Conservation (phyloP, 2,329 filamentous ascomycete species). For the Aspergillus hortae region DNA sequence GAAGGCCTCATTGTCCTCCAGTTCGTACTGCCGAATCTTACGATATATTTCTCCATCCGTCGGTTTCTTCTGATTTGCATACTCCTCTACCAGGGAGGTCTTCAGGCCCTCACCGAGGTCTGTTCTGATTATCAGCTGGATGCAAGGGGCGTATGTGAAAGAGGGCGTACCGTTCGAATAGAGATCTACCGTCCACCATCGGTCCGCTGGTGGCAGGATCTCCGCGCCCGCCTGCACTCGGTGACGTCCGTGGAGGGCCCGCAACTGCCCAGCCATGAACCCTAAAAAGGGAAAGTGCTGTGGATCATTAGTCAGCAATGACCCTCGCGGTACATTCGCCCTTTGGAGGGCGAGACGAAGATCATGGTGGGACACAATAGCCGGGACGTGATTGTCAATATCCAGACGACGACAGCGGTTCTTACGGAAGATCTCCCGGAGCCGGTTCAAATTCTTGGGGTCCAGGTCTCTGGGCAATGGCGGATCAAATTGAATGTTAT, state of each 20-base stretch:
- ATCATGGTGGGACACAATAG: no score
- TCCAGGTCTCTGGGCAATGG: no score
- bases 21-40: conserved; percentile 10
- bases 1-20: conserved; percentile 3
- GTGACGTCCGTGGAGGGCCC: conserved; percentile 23
- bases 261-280: conserved; percentile 3
- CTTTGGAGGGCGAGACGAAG: no score
- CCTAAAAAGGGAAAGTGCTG: no score
- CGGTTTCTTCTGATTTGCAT: background rate
- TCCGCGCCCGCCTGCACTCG: conserved; percentile 15
- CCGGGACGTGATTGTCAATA: no score
- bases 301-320: no score
- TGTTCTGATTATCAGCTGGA: background rate
- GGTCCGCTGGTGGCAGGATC: conserved; percentile 15
- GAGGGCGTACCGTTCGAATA: conserved; percentile 21
- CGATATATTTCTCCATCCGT: conserved; percentile 9
- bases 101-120: conserved; percentile 5
- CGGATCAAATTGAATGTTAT: no score
- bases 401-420: no score
- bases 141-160: background rate
- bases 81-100: conserved; percentile 3
- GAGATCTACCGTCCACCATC: conserved; percentile 28
- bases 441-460: no score
- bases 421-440: no score
- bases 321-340: no score